A percentile compares a stretch with the other conserved stretches of the same genome.
phyloP scores from a whole-genome alignment of 176 grass and related monocot species.

The Carex cristatella region DNA sequence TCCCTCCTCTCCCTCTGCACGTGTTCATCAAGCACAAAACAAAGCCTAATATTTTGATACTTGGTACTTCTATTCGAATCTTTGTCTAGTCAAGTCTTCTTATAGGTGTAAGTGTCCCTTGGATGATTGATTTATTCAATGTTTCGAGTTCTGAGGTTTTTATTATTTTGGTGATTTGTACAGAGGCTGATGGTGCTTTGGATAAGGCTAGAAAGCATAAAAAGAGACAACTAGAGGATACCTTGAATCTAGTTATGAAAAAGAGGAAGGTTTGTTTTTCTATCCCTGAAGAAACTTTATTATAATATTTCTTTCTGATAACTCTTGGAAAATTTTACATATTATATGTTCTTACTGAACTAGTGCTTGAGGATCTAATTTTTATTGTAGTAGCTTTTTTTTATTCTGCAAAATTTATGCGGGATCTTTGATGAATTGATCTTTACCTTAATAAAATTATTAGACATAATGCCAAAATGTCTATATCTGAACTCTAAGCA shows the following conservation, averaged over 20 bases:
- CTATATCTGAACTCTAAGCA: neutral
- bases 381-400: neutral
- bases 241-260: slow-evolving; percentile 73
- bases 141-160: neutral
- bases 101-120: neutral
- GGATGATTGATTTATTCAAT: neutral
- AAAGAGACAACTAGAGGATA: slow-evolving; percentile 97
- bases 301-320: neutral
- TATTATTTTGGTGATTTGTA: slow-evolving; percentile 24
- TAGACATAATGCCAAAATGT: neutral
- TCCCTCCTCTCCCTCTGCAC: neutral
- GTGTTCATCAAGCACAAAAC: neutral
- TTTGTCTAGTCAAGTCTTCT: neutral
- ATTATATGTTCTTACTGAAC: neutral
- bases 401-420: neutral
- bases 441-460: neutral
- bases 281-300: neutral
- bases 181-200: slow-evolving; percentile 95
- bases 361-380: neutral
- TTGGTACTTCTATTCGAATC: neutral
- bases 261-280: slow-evolving; percentile 76
- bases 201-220: slow-evolving; percentile 99
- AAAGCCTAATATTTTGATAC: neutral
- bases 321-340: neutral
- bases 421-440: neutral